These are phyloP conservation scores for Emergomyces pasteurianus DNA, from an alignment of 2,329 filamentous ascomycete species.

Conservation along the genomic window DNA sequence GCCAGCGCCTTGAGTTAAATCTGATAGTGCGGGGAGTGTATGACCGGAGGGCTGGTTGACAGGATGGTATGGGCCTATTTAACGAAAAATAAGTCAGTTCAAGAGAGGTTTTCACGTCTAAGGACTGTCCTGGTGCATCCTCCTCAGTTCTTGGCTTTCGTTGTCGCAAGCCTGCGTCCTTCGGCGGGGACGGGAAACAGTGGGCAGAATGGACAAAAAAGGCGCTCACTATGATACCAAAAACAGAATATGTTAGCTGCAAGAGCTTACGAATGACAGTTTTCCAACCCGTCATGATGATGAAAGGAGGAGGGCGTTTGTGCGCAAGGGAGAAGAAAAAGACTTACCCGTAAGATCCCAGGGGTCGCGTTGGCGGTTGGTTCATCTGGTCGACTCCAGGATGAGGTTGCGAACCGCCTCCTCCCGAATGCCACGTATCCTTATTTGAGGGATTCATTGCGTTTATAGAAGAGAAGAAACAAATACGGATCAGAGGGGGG, in stretches of 20 bases:
- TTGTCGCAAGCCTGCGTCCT: background rate
- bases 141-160: background rate
- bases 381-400: slow-evolving; percentile 32
- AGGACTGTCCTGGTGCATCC: background rate
- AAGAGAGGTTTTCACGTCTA: background rate
- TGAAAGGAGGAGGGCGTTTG: background rate
- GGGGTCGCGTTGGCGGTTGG: slow-evolving; percentile 27
- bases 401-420: slow-evolving; percentile 29
- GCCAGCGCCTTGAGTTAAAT: slow-evolving; percentile 34
- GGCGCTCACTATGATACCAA: background rate
- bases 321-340: slow-evolving; percentile 1
- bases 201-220: background rate
- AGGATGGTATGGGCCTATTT: slow-evolving; percentile 31
- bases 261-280: slow-evolving; percentile 2
- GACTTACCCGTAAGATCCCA: slow-evolving; percentile 34
- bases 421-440: slow-evolving; percentile 31
- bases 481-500: background rate
- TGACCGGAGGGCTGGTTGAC: slow-evolving; percentile 32
- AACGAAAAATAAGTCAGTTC: slow-evolving; percentile 2
- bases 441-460: slow-evolving; percentile 31
- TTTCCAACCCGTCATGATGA: slow-evolving; percentile 5
- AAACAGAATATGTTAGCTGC: background rate
- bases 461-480: background rate
- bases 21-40: slow-evolving; percentile 34
- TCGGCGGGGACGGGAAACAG: background rate